Base-by-base conservation (phyloP, 495 filamentous ascomycete species). In the Neurospora sp. region DNA sequence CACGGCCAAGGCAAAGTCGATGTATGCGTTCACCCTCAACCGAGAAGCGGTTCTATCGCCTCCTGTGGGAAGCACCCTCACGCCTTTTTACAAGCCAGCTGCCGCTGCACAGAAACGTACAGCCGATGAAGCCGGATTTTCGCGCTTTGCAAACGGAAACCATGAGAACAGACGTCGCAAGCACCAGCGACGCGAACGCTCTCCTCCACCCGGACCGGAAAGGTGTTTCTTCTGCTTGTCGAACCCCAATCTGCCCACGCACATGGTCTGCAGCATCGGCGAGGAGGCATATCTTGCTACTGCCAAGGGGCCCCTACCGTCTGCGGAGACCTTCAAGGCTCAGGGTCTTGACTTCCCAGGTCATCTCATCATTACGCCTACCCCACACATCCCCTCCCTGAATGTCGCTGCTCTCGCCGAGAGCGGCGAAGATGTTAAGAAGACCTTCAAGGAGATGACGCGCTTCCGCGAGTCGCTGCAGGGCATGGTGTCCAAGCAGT, bases 211-310 rank as follows among this genome's bases (percentile, higher is more conserved):
- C 5, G 89, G 89, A 4, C 93, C 93, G 0, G 89, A 91, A 31
- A 86, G 89, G 74, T 99, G 96, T 79, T 99, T 95, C 86, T 98
- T 99, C 86, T 99, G 96, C 79, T 85, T 98, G 5, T 92, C 91
- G 9, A 98, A 96, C 78, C 88, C 90, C 20, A 90, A 89, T 71
- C 82, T 96, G 38, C 90, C 92, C 42, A 91, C 91, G 0, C 95
- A 99, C 80, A 92, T 98, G 78, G 91, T 98, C 76, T 90, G 91
- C 74, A 93, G 90, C 35, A 94, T 99, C 76, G 96, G 91, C 65
- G 87, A 90, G 38, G 92, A 97, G 68, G 80, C 88, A 70, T 98
- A 98, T 79, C 84, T 98, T 53, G 96, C 94, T 68, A 96, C 90
- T 40, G 93, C 96, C 68, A 98, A 97, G 82, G 96, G 96, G 0